Evolutionary conservation across 2,329 filamentous ascomycete genomes (phyloP).

Genomic region (Hyphodiscus sp.): DNA sequence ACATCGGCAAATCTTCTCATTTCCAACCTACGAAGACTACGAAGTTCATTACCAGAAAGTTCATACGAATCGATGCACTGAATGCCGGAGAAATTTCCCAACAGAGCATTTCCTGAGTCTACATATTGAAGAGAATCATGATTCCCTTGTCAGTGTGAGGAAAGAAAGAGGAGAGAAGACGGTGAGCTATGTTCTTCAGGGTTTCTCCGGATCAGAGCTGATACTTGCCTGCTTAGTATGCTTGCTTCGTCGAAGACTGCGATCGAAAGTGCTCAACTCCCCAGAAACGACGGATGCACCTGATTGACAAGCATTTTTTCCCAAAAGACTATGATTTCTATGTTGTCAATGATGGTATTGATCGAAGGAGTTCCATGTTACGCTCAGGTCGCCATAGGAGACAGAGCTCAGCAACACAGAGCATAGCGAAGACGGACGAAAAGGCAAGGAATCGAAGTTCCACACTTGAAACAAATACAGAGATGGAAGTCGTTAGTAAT

Average conservation of each 20-base stretch:
- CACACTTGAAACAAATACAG: constrained; percentile 4
- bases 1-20: constrained; percentile 63
- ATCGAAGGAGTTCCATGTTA: constrained; percentile 74
- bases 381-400: constrained; percentile 47
- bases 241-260: constrained; percentile 85
- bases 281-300: constrained; percentile 77
- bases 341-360: constrained; percentile 83
- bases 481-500: not conserved
- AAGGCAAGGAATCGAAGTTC: constrained; percentile 17
- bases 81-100: constrained; percentile 84
- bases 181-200: constrained; percentile 41
- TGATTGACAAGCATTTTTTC: constrained; percentile 92
- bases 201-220: not conserved
- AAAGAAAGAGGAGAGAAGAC: constrained; percentile 81
- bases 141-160: constrained; percentile 66
- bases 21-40: constrained; percentile 72
- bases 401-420: constrained; percentile 38
- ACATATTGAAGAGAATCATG: constrained; percentile 89
- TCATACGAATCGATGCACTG: constrained; percentile 78
- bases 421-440: constrained; percentile 20
- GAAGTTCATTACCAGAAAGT: constrained; percentile 77
- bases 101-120: constrained; percentile 72
- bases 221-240: constrained; percentile 49
- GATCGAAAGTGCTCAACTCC: constrained; percentile 77
- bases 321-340: constrained; percentile 84